A percentile compares a stretch with the other conserved stretches of the same genome.
Evolutionary conservation across 768 basidiomycete genomes (phyloP).

Genomic region (Mycena olivaceomarginata): DNA sequence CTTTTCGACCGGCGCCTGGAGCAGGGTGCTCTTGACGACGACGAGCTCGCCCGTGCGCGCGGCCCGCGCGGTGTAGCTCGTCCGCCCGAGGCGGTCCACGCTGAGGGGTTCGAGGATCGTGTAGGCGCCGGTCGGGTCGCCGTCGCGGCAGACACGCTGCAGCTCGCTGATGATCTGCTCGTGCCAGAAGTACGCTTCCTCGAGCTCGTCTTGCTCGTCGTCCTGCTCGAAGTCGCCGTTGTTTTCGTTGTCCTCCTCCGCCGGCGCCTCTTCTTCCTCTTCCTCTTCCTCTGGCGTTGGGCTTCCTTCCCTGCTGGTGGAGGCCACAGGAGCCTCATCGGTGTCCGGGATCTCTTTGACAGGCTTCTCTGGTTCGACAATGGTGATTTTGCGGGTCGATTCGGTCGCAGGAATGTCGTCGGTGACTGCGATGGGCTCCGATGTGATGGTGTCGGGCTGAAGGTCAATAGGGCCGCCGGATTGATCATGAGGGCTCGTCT

Average conservation of each 20-base stretch:
- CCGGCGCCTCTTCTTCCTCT: constrained; percentile 22
- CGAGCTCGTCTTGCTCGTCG: constrained; percentile 32
- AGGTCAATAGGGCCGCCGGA: not conserved
- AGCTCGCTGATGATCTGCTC: constrained; percentile 54
- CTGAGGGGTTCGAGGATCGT: constrained; percentile 68
- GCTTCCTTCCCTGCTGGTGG: not conserved
- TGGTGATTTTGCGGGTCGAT: not conserved
- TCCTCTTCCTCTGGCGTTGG: not conserved
- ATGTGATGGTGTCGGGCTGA: not conserved
- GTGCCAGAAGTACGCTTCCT: constrained; percentile 54
- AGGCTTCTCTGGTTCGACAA: constrained; percentile 12
- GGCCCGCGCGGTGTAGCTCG: constrained; percentile 53
- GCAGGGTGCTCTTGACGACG: constrained; percentile 55
- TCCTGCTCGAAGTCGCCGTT: constrained; percentile 34
- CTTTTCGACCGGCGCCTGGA: constrained; percentile 71
- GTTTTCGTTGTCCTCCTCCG: constrained; percentile 18
- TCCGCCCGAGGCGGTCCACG: constrained; percentile 62
- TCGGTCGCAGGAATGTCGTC: not conserved
- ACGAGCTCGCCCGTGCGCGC: constrained; percentile 48
- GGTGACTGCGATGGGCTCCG: not conserved
- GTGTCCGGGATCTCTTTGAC: not conserved
- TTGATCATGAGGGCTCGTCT: not conserved
- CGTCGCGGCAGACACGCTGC: constrained; percentile 53
- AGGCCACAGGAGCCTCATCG: constrained; percentile 3
- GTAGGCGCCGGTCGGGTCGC: constrained; percentile 61